Evolutionary conservation across 345 rosid genomes (phyloP).

Genomic region (Acer saccharum): DNA sequence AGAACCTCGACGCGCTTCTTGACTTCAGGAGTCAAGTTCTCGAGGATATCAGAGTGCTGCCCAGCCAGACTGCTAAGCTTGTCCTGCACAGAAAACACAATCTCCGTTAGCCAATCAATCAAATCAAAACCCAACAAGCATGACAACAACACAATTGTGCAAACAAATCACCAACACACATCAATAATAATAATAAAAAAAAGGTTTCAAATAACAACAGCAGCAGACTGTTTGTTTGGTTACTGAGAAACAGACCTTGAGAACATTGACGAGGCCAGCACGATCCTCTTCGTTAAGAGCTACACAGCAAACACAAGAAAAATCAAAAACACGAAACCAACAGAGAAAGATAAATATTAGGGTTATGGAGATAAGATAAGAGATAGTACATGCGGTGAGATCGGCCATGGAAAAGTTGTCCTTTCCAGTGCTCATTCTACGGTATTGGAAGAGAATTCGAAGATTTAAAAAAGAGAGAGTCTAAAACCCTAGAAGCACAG

Average conservation of each 20-base stretch:
- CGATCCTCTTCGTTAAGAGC: slow-evolving; percentile 76
- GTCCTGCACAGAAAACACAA: slow-evolving; percentile 41
- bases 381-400: slow-evolving; percentile 62
- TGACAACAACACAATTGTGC: neutral
- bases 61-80: slow-evolving; percentile 88
- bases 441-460: slow-evolving; percentile 13
- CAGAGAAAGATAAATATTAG: neutral
- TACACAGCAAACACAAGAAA: slow-evolving; percentile 21
- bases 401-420: slow-evolving; percentile 65
- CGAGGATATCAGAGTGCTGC: slow-evolving; percentile 70
- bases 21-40: slow-evolving; percentile 57
- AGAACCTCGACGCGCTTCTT: slow-evolving; percentile 92
- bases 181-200: neutral
- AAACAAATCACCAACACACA: neutral
- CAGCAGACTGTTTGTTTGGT: neutral
- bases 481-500: slow-evolving; percentile 61
- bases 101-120: neutral
- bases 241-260: slow-evolving; percentile 54
- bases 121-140: neutral
- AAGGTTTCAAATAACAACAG: neutral
- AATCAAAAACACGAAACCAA: neutral
- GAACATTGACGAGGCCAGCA: slow-evolving; percentile 75
- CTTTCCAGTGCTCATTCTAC: slow-evolving; percentile 68
- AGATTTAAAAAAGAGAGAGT: slow-evolving; percentile 8
- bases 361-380: neutral